Conservation (phyloP, 371 early-diverging fungal genomes). For the Apophysomyces trapeziformis region DNA sequence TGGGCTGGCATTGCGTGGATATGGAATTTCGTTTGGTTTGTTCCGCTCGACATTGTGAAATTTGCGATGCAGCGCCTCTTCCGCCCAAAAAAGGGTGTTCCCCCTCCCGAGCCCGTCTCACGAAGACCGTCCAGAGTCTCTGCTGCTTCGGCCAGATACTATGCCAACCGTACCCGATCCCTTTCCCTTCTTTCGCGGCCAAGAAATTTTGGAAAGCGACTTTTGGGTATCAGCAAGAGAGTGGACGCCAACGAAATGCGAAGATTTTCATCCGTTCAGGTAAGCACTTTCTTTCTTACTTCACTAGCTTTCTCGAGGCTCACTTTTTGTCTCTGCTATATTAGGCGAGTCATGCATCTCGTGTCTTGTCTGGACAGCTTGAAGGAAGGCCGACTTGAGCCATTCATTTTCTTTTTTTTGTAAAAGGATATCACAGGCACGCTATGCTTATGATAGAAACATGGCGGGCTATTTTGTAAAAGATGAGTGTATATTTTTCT, state of each 20-base stretch:
- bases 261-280: conserved; percentile 47
- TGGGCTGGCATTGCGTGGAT: conserved; percentile 70
- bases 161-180: conserved; percentile 38
- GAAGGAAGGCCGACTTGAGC: too few relatives aligned
- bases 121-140: conserved; percentile 36
- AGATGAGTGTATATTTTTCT: too few relatives aligned
- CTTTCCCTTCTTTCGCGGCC: conserved; percentile 32
- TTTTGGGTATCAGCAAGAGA: conserved; percentile 29
- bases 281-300: conserved; percentile 4
- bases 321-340: too few relatives aligned
- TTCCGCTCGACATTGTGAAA: conserved; percentile 73
- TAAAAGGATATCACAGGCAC: too few relatives aligned
- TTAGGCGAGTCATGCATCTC: conserved; percentile 32
- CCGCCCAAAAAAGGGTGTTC: conserved; percentile 37
- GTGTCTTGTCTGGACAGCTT: conserved; percentile 14
- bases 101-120: conserved; percentile 4
- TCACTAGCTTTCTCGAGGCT: background rate
- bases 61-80: conserved; percentile 65
- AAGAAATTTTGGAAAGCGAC: conserved; percentile 26
- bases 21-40: conserved; percentile 77
- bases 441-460: too few relatives aligned
- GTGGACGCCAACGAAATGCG: conserved; percentile 51
- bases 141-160: conserved; percentile 35
- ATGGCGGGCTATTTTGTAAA: too few relatives aligned
- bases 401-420: too few relatives aligned